Evolutionary conservation across 257 asterid species (phyloP).

Genomic region (Parsonsia alboflavescens): DNA sequence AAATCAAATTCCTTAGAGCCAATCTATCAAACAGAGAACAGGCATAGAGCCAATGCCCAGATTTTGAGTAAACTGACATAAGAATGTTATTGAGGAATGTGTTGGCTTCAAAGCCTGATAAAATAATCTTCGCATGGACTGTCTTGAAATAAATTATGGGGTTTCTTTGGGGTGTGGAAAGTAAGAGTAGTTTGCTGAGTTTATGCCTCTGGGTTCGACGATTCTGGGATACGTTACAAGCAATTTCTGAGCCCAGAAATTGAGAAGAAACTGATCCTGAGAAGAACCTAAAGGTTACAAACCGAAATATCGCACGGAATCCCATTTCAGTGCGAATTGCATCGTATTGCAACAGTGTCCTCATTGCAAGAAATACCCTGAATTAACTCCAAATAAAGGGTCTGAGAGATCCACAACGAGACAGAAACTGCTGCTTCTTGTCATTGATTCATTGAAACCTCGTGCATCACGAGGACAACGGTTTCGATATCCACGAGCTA

Average conservation of each 20-base stretch:
- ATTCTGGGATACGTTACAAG: conserved; percentile 2
- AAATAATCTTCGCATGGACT: conserved; percentile 34
- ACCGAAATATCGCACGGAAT: background rate
- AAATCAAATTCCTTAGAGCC: conserved; percentile 37
- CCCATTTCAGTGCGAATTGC: background rate
- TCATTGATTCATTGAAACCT: background rate
- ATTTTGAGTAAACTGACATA: conserved; percentile 19
- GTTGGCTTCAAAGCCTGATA: conserved; percentile 32
- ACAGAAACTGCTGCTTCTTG: background rate
- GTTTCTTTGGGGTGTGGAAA: conserved; percentile 21
- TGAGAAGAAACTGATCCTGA: background rate
- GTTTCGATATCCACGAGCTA: background rate
- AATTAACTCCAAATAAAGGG: background rate
- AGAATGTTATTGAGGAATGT: conserved; percentile 37
- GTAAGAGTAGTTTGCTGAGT: conserved; percentile 35
- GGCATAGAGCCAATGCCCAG: conserved; percentile 21
- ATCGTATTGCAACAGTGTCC: background rate
- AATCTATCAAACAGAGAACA: conserved; percentile 34
- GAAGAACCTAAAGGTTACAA: background rate
- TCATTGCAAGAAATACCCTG: conserved; percentile 2
- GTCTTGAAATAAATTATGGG: conserved; percentile 14
- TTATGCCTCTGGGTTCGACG: conserved; percentile 36
- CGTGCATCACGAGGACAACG: background rate
- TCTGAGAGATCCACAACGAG: background rate
- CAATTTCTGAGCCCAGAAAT: background rate